Evolutionary conservation across 2,329 filamentous ascomycete genomes (phyloP).

Genomic region (Aspergillus candidus): DNA sequence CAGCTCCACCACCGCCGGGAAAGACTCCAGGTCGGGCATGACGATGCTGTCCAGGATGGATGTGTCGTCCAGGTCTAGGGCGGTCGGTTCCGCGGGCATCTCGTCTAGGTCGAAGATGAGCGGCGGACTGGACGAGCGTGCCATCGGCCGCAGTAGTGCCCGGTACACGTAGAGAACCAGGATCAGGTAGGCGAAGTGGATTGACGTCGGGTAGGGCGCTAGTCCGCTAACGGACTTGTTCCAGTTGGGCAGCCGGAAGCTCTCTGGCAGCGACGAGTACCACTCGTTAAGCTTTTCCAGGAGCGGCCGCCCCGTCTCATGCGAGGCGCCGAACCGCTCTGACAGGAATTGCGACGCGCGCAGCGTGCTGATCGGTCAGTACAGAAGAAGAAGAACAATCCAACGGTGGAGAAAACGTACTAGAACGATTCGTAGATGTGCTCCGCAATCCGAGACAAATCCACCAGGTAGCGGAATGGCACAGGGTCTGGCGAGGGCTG

Average conservation of each 20-base stretch:
- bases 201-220: constrained; percentile 19
- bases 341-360: constrained; percentile 26
- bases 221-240: constrained; percentile 21
- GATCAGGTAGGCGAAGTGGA: constrained; percentile 33
- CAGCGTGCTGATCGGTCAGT: constrained; percentile 18
- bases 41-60: constrained; percentile 21
- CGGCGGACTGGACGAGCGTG: constrained; percentile 22
- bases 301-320: constrained; percentile 22
- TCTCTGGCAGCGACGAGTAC: constrained; percentile 26
- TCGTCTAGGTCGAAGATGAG: constrained; percentile 24
- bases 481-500: constrained; percentile 17
- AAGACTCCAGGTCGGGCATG: constrained; percentile 16
- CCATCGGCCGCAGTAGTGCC: constrained; percentile 28
- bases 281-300: constrained; percentile 26
- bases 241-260: constrained; percentile 24
- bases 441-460: constrained; percentile 25
- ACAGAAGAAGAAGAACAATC: neutral
- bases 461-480: constrained; percentile 24
- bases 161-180: constrained; percentile 32
- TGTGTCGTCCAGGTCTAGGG: constrained; percentile 15
- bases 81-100: constrained; percentile 13
- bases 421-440: constrained; percentile 29
- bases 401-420: constrained; percentile 14
- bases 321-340: constrained; percentile 23
- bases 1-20: constrained; percentile 20